Base-by-base conservation (phyloP, 805 yeast species). In the Helenozyma baotianmanensis region DNA sequence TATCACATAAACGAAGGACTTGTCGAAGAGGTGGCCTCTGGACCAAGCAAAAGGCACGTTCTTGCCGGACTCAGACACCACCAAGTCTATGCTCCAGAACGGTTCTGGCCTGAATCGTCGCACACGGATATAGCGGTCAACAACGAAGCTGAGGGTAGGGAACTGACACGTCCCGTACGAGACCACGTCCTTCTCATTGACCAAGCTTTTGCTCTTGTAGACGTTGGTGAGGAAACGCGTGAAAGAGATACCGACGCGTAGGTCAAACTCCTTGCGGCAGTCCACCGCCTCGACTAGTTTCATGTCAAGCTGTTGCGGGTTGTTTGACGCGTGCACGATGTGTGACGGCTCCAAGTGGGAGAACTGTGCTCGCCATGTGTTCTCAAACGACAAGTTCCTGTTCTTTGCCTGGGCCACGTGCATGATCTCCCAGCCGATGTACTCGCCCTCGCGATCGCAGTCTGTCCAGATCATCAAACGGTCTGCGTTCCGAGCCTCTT, bases 141-240 rank as follows among this genome's bases (percentile, higher is more conserved):
- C 97, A 0, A 92, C 89, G 59, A 92, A 92, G 3, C 98, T 97
- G 32, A 92, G 64, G 0, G 98, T 90, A 2, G 99, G 99, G 49
- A 92, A 92, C 54, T 92, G 99, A 53, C 99, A 92, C 2, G 76
- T 71, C 3, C 99, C 99, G 55, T 89, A 92, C 1, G 96, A 87
- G 0, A 82, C 68, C 4, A 61, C 53, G 66, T 62, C 43, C 38
- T 53, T 45, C 14, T 53, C 57, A 12, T 54, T 62, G n/a, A 56
- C 48, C 10, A 71, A 48, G 22, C 53, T 48, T 18, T 41, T 41
- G 27, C 51, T 51, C 44, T 62, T 62, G 48, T 78, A 62, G 32
- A 70, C 50, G 38, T 76, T 64, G 26, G 90, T 83, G 35, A 89
- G 66, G 23, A 87, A 64, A 29, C 99, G 66, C 0, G 98, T 90